A percentile compares a stretch with the other conserved stretches of the same genome.
Evolutionary conservation across 192 early-diverging fungal genomes (phyloP).

Genomic region (Mortierella alpina): DNA sequence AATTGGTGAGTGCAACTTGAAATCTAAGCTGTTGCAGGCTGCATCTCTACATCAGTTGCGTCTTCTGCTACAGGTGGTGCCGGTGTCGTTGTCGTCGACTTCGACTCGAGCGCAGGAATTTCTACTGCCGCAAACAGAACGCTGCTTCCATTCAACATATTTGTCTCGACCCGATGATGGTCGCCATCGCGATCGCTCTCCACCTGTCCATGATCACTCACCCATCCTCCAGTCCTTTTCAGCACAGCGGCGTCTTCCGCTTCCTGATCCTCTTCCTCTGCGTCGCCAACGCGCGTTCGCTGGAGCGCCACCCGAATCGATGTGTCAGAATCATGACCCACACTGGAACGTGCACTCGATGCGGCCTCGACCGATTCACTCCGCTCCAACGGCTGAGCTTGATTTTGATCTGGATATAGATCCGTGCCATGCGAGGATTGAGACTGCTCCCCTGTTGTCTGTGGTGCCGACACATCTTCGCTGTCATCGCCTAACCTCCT

Average conservation of each 20-base stretch:
- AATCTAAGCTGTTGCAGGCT: too few species aligned
- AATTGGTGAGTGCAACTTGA: too few species aligned
- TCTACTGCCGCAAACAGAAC: too few species aligned
- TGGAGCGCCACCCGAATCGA: conserved; percentile 37
- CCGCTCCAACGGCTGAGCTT: neutral
- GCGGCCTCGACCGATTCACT: conserved; percentile 4
- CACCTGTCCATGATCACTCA: too few species aligned
- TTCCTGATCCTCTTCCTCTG: neutral
- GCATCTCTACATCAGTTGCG: too few species aligned
- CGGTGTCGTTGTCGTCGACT: too few species aligned
- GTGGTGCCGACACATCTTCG: neutral
- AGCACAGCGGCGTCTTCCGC: neutral
- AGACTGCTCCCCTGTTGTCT: neutral
- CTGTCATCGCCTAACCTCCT: conserved; percentile 3
- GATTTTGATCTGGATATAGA: neutral
- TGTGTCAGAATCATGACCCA: conserved; percentile 38
- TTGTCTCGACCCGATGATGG: too few species aligned
- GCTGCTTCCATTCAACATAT: too few species aligned
- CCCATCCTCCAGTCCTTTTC: neutral
- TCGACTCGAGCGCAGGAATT: too few species aligned
- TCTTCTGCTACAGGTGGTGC: too few species aligned
- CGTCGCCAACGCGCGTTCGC: conserved; percentile 20
- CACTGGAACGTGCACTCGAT: conserved; percentile 30
- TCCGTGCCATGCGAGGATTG: neutral
- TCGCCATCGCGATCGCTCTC: too few species aligned